Evolutionary conservation across 352 stramenopile species (phyloP).

Genomic region (Pythium insidiosum): DNA sequence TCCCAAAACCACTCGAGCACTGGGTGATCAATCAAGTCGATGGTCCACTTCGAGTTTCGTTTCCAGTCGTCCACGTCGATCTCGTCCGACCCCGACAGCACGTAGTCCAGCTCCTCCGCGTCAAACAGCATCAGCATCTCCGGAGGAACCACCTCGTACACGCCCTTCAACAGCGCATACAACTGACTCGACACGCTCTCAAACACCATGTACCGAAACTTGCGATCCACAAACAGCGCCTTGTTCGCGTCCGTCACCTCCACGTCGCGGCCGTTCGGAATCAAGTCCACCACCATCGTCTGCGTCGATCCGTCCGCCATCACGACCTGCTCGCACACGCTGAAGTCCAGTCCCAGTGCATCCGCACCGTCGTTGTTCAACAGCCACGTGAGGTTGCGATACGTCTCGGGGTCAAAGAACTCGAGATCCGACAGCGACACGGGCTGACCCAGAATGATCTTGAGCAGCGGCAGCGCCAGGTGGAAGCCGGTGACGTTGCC

Average conservation of each 20-base stretch:
- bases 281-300: conserved; percentile 54
- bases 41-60: conserved; percentile 68
- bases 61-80: conserved; percentile 91
- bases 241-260: conserved; percentile 86
- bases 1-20: conserved; percentile 19
- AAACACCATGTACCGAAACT: conserved; percentile 78
- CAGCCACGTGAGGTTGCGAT: conserved; percentile 26
- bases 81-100: conserved; percentile 85
- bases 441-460: conserved; percentile 55
- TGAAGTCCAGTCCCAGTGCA: conserved; percentile 9
- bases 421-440: conserved; percentile 44
- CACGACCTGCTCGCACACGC: conserved; percentile 29
- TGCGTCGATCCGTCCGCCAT: conserved; percentile 25
- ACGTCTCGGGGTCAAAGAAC: conserved; percentile 23
- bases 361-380: conserved; percentile 18
- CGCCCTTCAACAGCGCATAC: conserved; percentile 76
- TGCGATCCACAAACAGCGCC: conserved; percentile 74
- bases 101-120: conserved; percentile 87
- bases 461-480: conserved; percentile 53
- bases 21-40: too few species aligned
- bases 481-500: conserved; percentile 40
- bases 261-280: conserved; percentile 59
- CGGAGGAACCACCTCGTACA: conserved; percentile 86
- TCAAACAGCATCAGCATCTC: conserved; percentile 88
- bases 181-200: conserved; percentile 82